Evolutionary conservation across 2,329 filamentous ascomycete species (phyloP).

Genomic region (Fusarium sp.): DNA sequence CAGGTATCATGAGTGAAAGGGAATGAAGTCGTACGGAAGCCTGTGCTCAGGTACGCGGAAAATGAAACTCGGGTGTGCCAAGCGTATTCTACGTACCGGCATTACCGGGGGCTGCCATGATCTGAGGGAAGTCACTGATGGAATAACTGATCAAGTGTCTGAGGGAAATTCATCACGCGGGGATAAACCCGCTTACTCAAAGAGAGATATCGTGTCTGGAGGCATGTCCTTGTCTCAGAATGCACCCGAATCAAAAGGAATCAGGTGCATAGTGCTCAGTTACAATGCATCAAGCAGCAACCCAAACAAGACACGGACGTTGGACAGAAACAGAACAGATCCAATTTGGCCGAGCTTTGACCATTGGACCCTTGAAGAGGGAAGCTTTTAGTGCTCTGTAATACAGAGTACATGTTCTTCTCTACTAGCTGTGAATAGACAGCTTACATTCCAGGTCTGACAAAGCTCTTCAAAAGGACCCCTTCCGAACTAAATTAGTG

Average conservation of each 20-base stretch:
- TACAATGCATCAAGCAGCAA: slow-evolving; percentile 20
- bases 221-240: not conserved
- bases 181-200: not conserved
- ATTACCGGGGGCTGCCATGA: slow-evolving; percentile 23
- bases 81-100: slow-evolving; percentile 24
- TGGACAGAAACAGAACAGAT: not conserved
- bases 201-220: not conserved
- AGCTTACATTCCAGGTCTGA: slow-evolving; percentile 10
- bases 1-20: not conserved
- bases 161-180: not conserved
- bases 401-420: not conserved
- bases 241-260: slow-evolving; percentile 21
- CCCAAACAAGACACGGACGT: slow-evolving; percentile 3
- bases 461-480: slow-evolving; percentile 14
- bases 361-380: not conserved
- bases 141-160: slow-evolving; percentile 12
- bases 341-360: slow-evolving; percentile 13
- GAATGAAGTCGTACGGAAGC: not conserved
- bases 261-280: slow-evolving; percentile 28
- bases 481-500: not conserved
- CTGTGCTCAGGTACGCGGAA: not conserved
- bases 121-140: slow-evolving; percentile 20
- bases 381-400: not conserved
- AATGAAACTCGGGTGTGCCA: slow-evolving; percentile 35
- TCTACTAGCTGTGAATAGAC: not conserved